Conservation (phyloP, 2,329 filamentous ascomycete species). For the Pseudogymnoascus sp. region DNA sequence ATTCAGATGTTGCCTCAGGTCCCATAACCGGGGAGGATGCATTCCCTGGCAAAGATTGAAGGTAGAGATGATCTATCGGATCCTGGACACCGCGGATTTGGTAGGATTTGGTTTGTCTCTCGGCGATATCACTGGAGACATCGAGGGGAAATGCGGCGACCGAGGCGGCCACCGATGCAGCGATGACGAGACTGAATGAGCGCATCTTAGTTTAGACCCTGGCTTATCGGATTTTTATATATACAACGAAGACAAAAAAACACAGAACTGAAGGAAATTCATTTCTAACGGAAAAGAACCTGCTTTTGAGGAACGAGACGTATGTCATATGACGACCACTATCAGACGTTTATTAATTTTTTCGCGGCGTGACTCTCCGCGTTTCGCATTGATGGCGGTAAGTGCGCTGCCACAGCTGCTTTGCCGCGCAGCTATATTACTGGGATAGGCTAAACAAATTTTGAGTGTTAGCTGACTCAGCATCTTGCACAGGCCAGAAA, state of each 20-base stretch:
- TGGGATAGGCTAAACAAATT: background rate
- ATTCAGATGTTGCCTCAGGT: slow-evolving; percentile 40
- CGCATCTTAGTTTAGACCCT: background rate
- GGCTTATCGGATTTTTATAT: background rate
- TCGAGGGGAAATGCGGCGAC: background rate
- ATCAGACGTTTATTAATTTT: background rate
- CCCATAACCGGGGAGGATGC: slow-evolving; percentile 40
- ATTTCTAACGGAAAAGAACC: background rate
- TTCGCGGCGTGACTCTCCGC: background rate
- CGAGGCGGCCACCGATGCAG: background rate
- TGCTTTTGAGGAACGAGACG: background rate
- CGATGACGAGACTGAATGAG: background rate
- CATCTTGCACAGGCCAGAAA: background rate
- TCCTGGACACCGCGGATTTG: slow-evolving; percentile 41
- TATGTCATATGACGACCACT: background rate
- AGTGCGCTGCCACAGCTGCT: background rate
- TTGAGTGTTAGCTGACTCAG: background rate
- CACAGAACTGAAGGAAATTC: background rate
- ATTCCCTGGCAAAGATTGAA: slow-evolving; percentile 31
- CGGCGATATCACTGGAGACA: background rate
- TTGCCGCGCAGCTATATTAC: background rate
- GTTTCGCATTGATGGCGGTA: background rate
- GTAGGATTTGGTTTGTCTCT: slow-evolving; percentile 27
- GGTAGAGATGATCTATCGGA: slow-evolving; percentile 45
- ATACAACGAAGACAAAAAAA: background rate